Evolutionary conservation across 2,329 filamentous ascomycete genomes (phyloP), one percentile per base, ranked within the genome.

Genomic region (Ambrosiella xylebori): DNA sequence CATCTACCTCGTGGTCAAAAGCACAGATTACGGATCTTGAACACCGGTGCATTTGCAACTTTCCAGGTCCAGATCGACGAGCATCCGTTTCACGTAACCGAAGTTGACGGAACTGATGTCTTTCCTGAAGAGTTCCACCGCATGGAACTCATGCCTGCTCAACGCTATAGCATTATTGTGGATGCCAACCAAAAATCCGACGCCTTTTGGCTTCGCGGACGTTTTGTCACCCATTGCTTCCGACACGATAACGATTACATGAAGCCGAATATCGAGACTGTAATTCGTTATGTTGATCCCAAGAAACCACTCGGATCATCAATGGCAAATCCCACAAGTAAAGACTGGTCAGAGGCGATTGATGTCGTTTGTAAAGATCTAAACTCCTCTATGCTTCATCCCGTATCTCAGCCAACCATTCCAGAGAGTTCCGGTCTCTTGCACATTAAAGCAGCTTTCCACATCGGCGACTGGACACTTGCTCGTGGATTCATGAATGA

Each of bases 61-160:
- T 85, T 88, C 61, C 84, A 88, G 64, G 75, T 88, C 36, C 81
- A 80, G 65, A 73, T 88, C 51, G 85, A 88, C 62, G 77, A 79
- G 54, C 85, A 88, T 63, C 66, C 71, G 0, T 80, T 85, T 66
- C 72, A 71, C 39, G 71, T 88, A 51, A 80, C 84, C 8, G 85
- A 88, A 65, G 80, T 85, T 0, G 85, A 88, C 64, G 85, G 84
- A 13, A 80, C 82, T 1, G 77, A 80, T 40, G 78, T 86, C 1
- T 74, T 80, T 59, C 81, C 84, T 0, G 70, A 72, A 3, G 71
- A 77, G 1, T 76, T 81, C 6, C 73, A 77, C 39, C 76, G 80
- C 61, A 68, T 88, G 57, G 82, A 85, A 61, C 71, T 89, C 19
- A 76, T 81, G 7, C 82, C 84, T 1, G 84, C 84, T 0, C 85